These are phyloP conservation scores for Aspergillus proliferans DNA, from an alignment of 2,329 filamentous ascomycete species.

Conservation along the genomic window DNA sequence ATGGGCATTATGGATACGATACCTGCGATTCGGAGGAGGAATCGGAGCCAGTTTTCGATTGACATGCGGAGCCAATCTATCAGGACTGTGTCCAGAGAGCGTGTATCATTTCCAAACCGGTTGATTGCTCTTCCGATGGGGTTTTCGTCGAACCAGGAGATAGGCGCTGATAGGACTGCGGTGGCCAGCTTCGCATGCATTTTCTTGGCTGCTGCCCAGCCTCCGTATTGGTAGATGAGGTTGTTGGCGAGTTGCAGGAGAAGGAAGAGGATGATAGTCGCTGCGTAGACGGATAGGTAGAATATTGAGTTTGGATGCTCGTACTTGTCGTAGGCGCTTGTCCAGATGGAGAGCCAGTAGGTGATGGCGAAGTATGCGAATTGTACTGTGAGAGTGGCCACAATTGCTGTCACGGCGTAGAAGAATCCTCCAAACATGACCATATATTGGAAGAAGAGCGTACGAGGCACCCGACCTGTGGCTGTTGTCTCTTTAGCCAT, in stretches of 20 bases:
- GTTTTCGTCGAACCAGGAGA: slow-evolving; percentile 53
- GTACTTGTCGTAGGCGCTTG: slow-evolving; percentile 15
- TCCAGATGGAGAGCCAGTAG: slow-evolving; percentile 27
- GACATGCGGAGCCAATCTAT: slow-evolving; percentile 38
- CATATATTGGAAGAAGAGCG: slow-evolving; percentile 21
- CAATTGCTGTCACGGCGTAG: slow-evolving; percentile 15
- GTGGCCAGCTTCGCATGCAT: slow-evolving; percentile 50
- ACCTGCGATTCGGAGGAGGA: slow-evolving; percentile 44
- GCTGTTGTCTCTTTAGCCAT: slow-evolving; percentile 18
- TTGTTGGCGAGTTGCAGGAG: slow-evolving; percentile 18
- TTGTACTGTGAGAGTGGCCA: slow-evolving; percentile 17
- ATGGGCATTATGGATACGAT: slow-evolving; percentile 49
- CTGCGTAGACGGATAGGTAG: slow-evolving; percentile 51
- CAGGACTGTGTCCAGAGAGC: slow-evolving; percentile 49
- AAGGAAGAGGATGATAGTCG: slow-evolving; percentile 35
- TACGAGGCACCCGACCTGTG: slow-evolving; percentile 18
- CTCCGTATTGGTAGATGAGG: slow-evolving; percentile 48
- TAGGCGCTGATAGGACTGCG: slow-evolving; percentile 48
- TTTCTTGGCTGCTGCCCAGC: slow-evolving; percentile 50
- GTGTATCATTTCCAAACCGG: slow-evolving; percentile 53
- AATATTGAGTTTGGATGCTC: slow-evolving; percentile 25
- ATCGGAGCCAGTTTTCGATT: slow-evolving; percentile 32
- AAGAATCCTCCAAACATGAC: slow-evolving; percentile 18
- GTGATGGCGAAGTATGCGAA: slow-evolving; percentile 22
- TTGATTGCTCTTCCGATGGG: slow-evolving; percentile 42